Conservation (phyloP, 768 basidiomycete species). For the Paxillus ammoniavirescens region DNA sequence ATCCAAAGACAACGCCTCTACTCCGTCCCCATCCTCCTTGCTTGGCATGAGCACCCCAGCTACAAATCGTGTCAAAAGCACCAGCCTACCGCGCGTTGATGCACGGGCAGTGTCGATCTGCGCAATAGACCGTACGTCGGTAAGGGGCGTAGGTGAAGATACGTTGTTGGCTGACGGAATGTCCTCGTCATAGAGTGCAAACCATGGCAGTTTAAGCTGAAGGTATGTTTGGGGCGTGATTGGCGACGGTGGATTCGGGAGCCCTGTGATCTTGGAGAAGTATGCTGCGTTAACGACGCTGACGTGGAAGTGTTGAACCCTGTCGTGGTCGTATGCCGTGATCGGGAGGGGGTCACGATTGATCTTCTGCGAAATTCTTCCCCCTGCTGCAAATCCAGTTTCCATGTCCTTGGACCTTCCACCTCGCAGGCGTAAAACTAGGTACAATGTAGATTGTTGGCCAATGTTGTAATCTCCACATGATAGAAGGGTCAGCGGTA, state of each 20-base stretch:
- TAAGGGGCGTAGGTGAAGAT: background rate
- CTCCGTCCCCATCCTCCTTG: too few species aligned
- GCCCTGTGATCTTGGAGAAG: constrained; percentile 14
- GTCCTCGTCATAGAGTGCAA: constrained; percentile 15
- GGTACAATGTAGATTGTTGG: constrained; percentile 68
- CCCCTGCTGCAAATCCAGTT: constrained; percentile 12
- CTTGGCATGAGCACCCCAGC: too few species aligned
- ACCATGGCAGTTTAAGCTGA: constrained; percentile 13
- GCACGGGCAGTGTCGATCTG: background rate
- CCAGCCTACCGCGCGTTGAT: background rate
- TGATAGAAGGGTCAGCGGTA: background rate
- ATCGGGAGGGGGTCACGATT: constrained; percentile 14
- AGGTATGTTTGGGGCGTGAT: constrained; percentile 12
- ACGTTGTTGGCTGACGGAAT: constrained; percentile 11
- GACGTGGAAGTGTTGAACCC: constrained; percentile 10
- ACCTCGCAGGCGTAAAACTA: constrained; percentile 60
- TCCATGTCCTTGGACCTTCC: constrained; percentile 42
- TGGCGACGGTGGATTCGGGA: constrained; percentile 13
- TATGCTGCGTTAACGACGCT: constrained; percentile 11
- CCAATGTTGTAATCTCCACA: constrained; percentile 64
- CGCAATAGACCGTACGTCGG: background rate
- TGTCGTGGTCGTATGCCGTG: constrained; percentile 16
- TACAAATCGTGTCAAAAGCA: background rate
- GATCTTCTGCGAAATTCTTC: constrained; percentile 23
- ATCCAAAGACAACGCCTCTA: background rate